Evolutionary conservation across 371 early-diverging fungal genomes (phyloP).

Genomic region (Furculomyces boomerangus): DNA sequence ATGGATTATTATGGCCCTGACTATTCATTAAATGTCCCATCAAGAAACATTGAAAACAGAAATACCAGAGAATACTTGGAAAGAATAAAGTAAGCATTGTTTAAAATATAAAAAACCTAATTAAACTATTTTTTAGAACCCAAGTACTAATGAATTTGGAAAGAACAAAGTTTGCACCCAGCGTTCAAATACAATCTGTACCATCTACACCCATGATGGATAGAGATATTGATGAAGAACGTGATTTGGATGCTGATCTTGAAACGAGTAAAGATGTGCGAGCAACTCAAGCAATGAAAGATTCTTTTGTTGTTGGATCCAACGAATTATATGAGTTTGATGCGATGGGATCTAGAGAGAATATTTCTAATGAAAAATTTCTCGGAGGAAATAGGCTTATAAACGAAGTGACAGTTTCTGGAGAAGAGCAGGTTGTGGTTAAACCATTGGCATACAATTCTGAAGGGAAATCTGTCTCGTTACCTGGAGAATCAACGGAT

Average conservation of each 20-base stretch:
- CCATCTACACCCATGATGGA: conserved; percentile 9
- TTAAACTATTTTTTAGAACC: conserved; percentile 2
- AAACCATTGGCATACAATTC: no score
- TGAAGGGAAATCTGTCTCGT: no score
- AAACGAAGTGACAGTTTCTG: no score
- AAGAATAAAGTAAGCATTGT: conserved; percentile 25
- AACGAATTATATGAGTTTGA: conserved; percentile 23
- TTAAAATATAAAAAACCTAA: not conserved
- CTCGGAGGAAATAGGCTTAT: no score
- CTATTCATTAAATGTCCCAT: conserved; percentile 79
- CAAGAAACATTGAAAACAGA: conserved; percentile 90
- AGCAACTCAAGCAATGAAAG: conserved; percentile 16
- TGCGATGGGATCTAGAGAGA: conserved; percentile 21
- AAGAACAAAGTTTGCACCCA: conserved; percentile 23
- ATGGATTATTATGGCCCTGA: conserved; percentile 93
- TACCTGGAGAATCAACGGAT: no score
- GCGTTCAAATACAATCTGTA: conserved; percentile 27
- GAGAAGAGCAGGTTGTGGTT: no score
- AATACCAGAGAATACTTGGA: conserved; percentile 87
- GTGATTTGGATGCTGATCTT: conserved; percentile 18
- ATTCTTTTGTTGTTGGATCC: conserved; percentile 19
- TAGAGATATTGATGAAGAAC: conserved; percentile 12
- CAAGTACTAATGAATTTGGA: conserved; percentile 24
- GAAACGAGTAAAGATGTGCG: conserved; percentile 15
- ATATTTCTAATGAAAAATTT: no score